A percentile compares a stretch with the other conserved stretches of the same genome.
These are phyloP conservation scores for Naumovozyma castellii DNA, from an alignment of 805 yeast species.

Conservation along the genomic window DNA sequence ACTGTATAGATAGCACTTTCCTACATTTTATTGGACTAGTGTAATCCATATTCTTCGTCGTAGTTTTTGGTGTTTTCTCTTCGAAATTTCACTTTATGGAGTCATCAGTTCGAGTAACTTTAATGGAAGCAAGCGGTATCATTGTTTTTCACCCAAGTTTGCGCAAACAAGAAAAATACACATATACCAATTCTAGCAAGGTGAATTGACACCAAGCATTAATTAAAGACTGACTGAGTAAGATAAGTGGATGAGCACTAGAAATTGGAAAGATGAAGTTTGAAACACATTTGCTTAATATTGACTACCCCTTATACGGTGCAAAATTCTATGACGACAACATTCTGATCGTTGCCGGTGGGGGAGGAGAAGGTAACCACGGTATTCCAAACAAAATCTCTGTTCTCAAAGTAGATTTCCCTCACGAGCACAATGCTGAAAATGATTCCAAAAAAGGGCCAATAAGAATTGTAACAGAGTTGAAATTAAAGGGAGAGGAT, in stretches of 20 bases:
- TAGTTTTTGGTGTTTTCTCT: neutral
- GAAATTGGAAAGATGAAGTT: too few relatives aligned
- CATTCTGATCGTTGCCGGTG: slow-evolving; percentile 70
- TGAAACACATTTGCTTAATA: slow-evolving; percentile 17
- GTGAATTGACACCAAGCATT: too few relatives aligned
- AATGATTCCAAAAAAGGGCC: slow-evolving; percentile 25
- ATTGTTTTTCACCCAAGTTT: too few relatives aligned
- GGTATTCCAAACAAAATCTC: slow-evolving; percentile 83
- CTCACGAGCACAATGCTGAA: slow-evolving; percentile 26
- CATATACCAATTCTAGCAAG: too few relatives aligned
- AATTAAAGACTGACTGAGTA: too few relatives aligned
- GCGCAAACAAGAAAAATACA: too few relatives aligned
- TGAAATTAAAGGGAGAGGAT: slow-evolving; percentile 49
- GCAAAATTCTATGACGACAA: slow-evolving; percentile 56
- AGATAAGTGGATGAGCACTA: too few relatives aligned
- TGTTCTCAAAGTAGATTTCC: slow-evolving; percentile 42
- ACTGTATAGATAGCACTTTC: slow-evolving; percentile 51
- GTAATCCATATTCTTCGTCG: neutral
- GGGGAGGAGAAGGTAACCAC: slow-evolving; percentile 92
- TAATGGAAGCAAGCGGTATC: too few relatives aligned
- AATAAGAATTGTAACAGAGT: slow-evolving; percentile 50
- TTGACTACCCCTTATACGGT: slow-evolving; percentile 74
- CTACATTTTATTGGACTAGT: slow-evolving; percentile 1
- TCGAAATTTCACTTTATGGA: too few relatives aligned
- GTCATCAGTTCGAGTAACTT: too few relatives aligned